phyloP scores from a whole-genome alignment of 495 filamentous ascomycete species.

The Pseudevernia furfuracea region DNA sequence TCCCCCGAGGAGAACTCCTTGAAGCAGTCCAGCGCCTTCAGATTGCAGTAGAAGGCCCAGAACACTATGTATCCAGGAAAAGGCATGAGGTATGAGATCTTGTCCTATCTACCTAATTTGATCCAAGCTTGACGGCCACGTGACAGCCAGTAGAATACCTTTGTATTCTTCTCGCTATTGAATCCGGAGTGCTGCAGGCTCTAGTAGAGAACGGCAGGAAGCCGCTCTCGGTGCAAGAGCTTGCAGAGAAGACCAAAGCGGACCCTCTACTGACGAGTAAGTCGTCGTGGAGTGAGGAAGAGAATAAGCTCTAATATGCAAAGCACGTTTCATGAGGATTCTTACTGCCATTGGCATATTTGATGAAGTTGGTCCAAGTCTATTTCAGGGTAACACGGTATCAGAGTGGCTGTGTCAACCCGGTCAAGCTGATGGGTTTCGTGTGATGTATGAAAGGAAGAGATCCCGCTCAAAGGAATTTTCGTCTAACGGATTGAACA shows the following conservation, averaged over 20 bases:
- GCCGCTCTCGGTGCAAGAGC: slow-evolving; percentile 2
- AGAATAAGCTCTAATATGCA: slow-evolving; percentile 1
- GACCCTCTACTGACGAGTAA: background rate
- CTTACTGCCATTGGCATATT: background rate
- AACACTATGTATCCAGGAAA: background rate
- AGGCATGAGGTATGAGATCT: slow-evolving; percentile 6
- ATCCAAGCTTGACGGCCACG: background rate
- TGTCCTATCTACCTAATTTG: background rate
- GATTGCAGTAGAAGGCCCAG: slow-evolving; percentile 6
- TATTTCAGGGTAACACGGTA: background rate
- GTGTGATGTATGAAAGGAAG: too few species aligned
- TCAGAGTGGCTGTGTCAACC: background rate
- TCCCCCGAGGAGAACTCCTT: background rate
- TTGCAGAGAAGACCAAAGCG: slow-evolving; percentile 4
- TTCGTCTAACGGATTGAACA: too few species aligned
- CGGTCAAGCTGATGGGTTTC: slow-evolving; percentile 4
- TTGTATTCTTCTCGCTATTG: background rate
- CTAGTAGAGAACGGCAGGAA: background rate
- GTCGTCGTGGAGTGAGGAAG: background rate
- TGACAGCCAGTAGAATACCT: slow-evolving; percentile 2
- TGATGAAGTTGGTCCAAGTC: slow-evolving; percentile 1
- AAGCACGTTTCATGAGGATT: slow-evolving; percentile 10
- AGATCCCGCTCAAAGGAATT: too few species aligned
- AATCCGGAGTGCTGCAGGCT: slow-evolving; percentile 3
- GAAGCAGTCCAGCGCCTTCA: slow-evolving; percentile 7